phyloP scores from a whole-genome alignment of 345 rosid species.

The Lepidium africanum region DNA sequence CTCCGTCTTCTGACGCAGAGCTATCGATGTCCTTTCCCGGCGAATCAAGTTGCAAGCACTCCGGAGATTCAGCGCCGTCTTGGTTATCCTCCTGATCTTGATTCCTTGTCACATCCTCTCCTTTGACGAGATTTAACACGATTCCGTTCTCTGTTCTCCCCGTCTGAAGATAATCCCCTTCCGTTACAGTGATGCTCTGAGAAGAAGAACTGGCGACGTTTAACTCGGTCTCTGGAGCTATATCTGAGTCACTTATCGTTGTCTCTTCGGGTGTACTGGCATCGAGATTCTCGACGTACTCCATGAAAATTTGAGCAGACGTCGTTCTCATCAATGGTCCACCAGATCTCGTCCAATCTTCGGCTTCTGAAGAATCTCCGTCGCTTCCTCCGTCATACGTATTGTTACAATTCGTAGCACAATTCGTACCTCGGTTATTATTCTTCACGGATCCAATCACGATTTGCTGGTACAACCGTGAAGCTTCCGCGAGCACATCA shows the following conservation, averaged over 20 bases:
- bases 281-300: slow-evolving; percentile 66
- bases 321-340: slow-evolving; percentile 94
- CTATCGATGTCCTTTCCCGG: slow-evolving; percentile 55
- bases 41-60: slow-evolving; percentile 58
- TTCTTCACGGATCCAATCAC: slow-evolving; percentile 32
- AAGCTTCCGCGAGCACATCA: slow-evolving; percentile 36
- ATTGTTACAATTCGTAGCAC: neutral
- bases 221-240: slow-evolving; percentile 40
- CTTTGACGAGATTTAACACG: slow-evolving; percentile 66
- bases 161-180: slow-evolving; percentile 82
- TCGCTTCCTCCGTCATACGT: slow-evolving; percentile 74
- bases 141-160: slow-evolving; percentile 63
- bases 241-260: slow-evolving; percentile 32
- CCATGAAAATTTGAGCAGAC: slow-evolving; percentile 69
- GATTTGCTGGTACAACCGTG: slow-evolving; percentile 26
- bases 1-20: slow-evolving; percentile 57
- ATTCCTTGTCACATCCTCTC: slow-evolving; percentile 42
- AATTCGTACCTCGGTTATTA: slow-evolving; percentile 11
- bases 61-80: slow-evolving; percentile 37
- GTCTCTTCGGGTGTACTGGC: slow-evolving; percentile 27
- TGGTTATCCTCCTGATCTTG: slow-evolving; percentile 31
- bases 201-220: slow-evolving; percentile 13
- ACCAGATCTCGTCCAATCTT: slow-evolving; percentile 92
- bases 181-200: slow-evolving; percentile 56
- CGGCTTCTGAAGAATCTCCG: slow-evolving; percentile 60